These are phyloP conservation scores for Penicillium herquei DNA, from an alignment of 495 filamentous ascomycete genomes.

Conservation along the genomic window DNA sequence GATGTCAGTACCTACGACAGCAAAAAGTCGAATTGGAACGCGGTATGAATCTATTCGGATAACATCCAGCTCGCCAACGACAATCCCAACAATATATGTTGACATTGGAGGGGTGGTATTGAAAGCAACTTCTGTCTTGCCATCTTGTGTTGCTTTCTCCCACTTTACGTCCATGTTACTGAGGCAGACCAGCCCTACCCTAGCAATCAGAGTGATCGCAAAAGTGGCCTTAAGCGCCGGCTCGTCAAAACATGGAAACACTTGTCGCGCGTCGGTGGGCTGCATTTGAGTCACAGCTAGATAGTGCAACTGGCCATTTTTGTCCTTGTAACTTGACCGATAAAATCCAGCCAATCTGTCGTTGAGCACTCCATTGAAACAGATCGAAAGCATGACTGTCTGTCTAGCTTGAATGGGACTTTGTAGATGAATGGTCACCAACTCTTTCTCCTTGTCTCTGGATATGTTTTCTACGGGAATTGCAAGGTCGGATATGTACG, in stretches of 20 bases:
- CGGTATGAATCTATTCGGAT: neutral
- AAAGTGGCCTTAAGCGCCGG: neutral
- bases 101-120: neutral
- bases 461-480: neutral
- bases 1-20: neutral
- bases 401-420: neutral
- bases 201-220: neutral
- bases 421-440: neutral
- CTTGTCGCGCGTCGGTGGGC: neutral
- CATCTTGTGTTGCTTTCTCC: neutral
- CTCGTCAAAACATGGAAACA: neutral
- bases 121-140: neutral
- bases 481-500: too few species aligned
- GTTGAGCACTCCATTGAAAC: neutral
- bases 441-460: neutral
- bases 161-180: neutral
- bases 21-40: neutral
- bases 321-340: neutral
- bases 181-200: neutral
- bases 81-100: neutral
- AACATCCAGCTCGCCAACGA: neutral
- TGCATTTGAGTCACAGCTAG: neutral
- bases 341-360: neutral
- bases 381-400: neutral
- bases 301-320: neutral